phyloP scores from a whole-genome alignment of 1,284 basidiomycete species.

The Rhodotorula mucilaginosa region DNA sequence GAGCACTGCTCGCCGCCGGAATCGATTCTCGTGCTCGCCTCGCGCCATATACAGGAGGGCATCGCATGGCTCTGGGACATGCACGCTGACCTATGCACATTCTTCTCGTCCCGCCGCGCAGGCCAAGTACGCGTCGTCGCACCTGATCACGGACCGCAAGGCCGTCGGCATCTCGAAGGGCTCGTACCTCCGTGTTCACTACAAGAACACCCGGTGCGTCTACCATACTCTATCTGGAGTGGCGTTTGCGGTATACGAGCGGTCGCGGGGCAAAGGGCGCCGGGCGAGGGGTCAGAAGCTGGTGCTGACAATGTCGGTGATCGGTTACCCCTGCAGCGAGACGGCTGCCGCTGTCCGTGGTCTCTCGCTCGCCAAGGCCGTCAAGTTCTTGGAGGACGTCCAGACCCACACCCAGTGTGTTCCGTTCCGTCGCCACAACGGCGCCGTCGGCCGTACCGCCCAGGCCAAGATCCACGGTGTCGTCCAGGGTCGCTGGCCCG shows the following conservation, averaged over 20 bases:
- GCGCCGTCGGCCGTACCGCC: constrained; percentile 89
- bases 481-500: constrained; percentile 85
- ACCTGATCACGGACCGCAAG: constrained; percentile 44
- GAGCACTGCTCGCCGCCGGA: background rate
- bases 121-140: constrained; percentile 39
- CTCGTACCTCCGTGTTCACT: constrained; percentile 91
- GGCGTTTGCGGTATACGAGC: too few relatives aligned
- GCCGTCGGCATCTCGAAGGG: constrained; percentile 43
- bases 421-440: constrained; percentile 94
- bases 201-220: constrained; percentile 99
- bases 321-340: constrained; percentile 41
- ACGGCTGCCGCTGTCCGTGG: constrained; percentile 60
- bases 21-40: background rate
- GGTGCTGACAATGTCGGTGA: constrained; percentile 1
- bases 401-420: constrained; percentile 95
- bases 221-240: constrained; percentile 54
- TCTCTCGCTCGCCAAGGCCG: constrained; percentile 92
- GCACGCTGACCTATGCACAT: background rate
- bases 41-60: background rate
- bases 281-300: background rate
- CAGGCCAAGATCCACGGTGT: constrained; percentile 73
- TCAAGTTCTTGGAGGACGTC: constrained; percentile 90
- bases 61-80: background rate
- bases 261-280: background rate
- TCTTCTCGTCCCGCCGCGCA: background rate